These are phyloP conservation scores for Colletotrichum karsti DNA, from an alignment of 2,329 filamentous ascomycete genomes.

Conservation along the genomic window DNA sequence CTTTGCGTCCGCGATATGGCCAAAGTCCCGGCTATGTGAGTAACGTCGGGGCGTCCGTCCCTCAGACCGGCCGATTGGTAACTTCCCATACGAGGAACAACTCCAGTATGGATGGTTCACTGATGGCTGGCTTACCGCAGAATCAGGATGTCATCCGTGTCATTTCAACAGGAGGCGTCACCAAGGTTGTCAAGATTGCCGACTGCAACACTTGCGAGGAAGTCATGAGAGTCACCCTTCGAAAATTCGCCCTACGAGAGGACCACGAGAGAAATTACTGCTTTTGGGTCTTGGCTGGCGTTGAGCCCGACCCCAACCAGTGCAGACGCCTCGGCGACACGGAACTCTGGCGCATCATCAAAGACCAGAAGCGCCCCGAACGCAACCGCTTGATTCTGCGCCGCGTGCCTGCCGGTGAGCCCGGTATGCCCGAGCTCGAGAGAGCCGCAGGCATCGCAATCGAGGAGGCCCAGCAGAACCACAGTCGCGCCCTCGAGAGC, in stretches of 20 bases:
- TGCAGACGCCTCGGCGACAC: conserved; percentile 86
- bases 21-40: conserved; percentile 56
- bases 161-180: conserved; percentile 90
- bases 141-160: conserved; percentile 92
- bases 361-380: conserved; percentile 84
- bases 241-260: conserved; percentile 88
- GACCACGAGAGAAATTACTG: conserved; percentile 95
- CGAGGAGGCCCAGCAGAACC: conserved; percentile 83
- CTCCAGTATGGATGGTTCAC: conserved; percentile 84
- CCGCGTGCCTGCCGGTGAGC: conserved; percentile 91
- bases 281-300: conserved; percentile 90
- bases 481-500: conserved; percentile 68
- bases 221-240: conserved; percentile 87
- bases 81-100: conserved; percentile 79
- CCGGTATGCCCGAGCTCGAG: conserved; percentile 85
- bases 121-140: conserved; percentile 85
- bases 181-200: conserved; percentile 92
- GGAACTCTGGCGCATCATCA: conserved; percentile 91
- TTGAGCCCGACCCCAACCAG: conserved; percentile 82
- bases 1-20: conserved; percentile 65
- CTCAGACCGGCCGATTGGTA: conserved; percentile 69
- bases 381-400: conserved; percentile 89
- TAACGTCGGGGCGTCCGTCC: conserved; percentile 67
- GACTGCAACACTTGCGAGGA: conserved; percentile 93
- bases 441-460: conserved; percentile 88